Percentiles rank a stretch among this genome's conserved stretches.
Conservation (phyloP, 148 eudicot species). For the Dysphania ambrosioides region DNA sequence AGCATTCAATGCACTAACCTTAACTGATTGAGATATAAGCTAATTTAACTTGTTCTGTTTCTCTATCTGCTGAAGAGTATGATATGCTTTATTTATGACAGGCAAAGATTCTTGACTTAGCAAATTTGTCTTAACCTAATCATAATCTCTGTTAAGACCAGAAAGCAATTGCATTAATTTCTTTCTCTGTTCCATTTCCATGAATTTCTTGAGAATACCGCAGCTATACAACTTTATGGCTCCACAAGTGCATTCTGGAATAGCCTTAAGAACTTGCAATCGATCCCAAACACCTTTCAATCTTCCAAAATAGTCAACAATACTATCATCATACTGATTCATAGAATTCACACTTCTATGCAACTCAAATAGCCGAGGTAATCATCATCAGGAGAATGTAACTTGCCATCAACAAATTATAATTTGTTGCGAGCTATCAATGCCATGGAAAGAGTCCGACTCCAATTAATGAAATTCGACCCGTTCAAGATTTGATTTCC, state of each 20-base stretch:
- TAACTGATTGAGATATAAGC: too few relatives aligned
- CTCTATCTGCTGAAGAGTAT: too few relatives aligned
- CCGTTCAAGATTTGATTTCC: background rate
- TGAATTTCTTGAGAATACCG: background rate
- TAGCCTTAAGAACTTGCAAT: background rate
- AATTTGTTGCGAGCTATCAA: background rate
- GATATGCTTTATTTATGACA: too few relatives aligned
- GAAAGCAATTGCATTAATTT: background rate
- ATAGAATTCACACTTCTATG: background rate
- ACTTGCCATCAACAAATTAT: background rate
- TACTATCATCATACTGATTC: background rate
- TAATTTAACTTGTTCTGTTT: too few relatives aligned
- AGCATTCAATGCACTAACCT: too few relatives aligned
- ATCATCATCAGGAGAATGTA: background rate
- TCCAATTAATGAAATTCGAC: background rate
- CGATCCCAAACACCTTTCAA: background rate
- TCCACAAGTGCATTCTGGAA: background rate
- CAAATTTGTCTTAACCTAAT: background rate
- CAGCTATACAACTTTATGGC: background rate
- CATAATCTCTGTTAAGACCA: background rate
- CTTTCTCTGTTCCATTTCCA: background rate
- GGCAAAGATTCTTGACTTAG: background rate
- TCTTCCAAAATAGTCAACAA: background rate
- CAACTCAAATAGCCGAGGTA: background rate
- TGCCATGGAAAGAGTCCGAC: background rate